Evolutionary conservation across 306 rosid genomes (phyloP).

Genomic region (Parietaria judaica): DNA sequence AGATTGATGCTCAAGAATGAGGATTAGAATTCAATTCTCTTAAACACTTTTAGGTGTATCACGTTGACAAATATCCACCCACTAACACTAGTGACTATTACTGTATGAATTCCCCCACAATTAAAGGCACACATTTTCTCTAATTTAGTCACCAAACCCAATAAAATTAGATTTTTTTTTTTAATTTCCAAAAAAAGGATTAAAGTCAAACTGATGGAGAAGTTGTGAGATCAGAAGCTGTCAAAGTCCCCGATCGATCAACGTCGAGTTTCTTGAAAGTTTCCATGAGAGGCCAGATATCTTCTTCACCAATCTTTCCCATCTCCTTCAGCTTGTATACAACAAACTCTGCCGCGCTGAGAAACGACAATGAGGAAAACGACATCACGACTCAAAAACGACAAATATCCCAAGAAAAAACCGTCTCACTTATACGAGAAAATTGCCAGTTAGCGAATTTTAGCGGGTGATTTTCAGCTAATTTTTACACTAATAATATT

Average conservation of each 20-base stretch:
- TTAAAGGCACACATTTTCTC: too few relatives aligned
- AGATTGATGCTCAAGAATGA: too few relatives aligned
- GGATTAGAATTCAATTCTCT: neutral
- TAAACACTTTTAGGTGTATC: neutral
- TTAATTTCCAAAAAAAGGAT: too few relatives aligned
- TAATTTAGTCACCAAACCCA: too few relatives aligned
- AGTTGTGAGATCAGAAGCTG: constrained; percentile 47
- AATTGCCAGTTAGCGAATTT: too few relatives aligned
- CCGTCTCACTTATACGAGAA: too few relatives aligned
- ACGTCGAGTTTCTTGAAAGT: constrained; percentile 45
- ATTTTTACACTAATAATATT: too few relatives aligned
- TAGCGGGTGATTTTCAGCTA: too few relatives aligned
- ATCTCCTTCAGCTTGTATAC: constrained; percentile 79
- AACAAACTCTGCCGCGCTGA: constrained; percentile 63
- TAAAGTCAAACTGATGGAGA: constrained; percentile 13
- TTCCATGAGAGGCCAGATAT: constrained; percentile 50
- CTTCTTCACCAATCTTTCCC: constrained; percentile 63
- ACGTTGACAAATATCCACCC: neutral
- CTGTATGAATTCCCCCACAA: too few relatives aligned
- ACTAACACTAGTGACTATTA: neutral
- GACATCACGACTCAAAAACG: too few relatives aligned
- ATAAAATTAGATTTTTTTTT: too few relatives aligned
- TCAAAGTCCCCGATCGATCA: constrained; percentile 69
- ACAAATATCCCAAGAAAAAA: too few relatives aligned
- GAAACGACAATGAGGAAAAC: neutral